Conservation (phyloP, 1,139 yeast species). For the Ogataea hybrid region DNA sequence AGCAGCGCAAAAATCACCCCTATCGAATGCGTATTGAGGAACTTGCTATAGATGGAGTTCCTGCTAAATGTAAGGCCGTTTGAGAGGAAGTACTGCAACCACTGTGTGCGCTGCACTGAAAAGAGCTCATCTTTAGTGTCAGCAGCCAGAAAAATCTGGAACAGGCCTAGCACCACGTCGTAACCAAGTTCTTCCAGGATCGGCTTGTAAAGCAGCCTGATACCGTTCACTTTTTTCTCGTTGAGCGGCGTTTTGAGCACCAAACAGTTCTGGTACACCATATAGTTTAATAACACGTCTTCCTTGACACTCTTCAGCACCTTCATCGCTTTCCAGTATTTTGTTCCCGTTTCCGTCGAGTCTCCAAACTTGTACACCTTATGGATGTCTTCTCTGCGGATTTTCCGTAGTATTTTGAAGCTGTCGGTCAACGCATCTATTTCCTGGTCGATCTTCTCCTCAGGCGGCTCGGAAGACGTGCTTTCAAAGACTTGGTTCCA, state of each 20-base stretch:
- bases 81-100: conserved; percentile 24
- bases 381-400: conserved; percentile 47
- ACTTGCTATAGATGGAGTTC: conserved; percentile 13
- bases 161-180: conserved; percentile 16
- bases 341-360: conserved; percentile 37
- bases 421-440: conserved; percentile 19
- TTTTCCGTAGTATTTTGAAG: conserved; percentile 36
- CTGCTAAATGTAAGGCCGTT: conserved; percentile 17
- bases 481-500: conserved; percentile 53
- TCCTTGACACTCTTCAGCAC: conserved; percentile 16
- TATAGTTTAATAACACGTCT: conserved; percentile 15
- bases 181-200: conserved; percentile 31
- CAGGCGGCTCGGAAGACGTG: conserved; percentile 16
- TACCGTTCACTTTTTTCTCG: conserved; percentile 27
- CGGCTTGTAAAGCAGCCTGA: conserved; percentile 32
- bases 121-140: conserved; percentile 6
- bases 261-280: conserved; percentile 27
- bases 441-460: conserved; percentile 28
- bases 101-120: conserved; percentile 18
- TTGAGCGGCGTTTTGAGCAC: conserved; percentile 22
- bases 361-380: conserved; percentile 40
- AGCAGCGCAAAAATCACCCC: conserved; percentile 9
- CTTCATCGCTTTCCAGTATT: conserved; percentile 41
- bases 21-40: conserved; percentile 14
- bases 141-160: conserved; percentile 13